Evolutionary conservation across 108 stramenopile genomes (phyloP), one percentile per base, ranked within the genome.

Genomic region (Pseudonitzschia pungens): DNA sequence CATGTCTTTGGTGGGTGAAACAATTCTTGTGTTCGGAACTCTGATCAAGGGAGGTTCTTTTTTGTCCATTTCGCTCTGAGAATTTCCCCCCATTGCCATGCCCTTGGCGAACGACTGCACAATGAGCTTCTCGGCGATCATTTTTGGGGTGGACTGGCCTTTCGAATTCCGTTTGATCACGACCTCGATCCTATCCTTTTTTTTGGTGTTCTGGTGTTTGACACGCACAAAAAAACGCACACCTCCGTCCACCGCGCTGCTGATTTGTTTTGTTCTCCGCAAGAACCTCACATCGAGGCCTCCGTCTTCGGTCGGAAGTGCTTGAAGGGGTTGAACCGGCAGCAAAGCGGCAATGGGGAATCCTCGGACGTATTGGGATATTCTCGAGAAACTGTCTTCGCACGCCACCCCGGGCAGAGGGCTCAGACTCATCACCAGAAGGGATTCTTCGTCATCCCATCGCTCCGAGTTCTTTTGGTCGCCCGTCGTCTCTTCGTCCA

Each of bases 261-360:
- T 91, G 57, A 84, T 87, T 10, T 77, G 64, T 2, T 88, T 93
- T 75, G 86, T 86, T 67, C 91, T 93, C 36, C 92, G 75, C 67
- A 93, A 68, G 70, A 93, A 93, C 43, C 65, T 69, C 24, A 93
- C 81, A 44, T 88, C 78, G 7, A 89, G 89, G 26, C 80, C 88
- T 22, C 78, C 71, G 53, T 87, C 81, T 43, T 66, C 43, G 33
- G 84, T 83, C n/a, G 90, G 87, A 15, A 91, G 54, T 43, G 91
- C 89, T 53, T 84, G 83, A 43, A 93, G 67, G 11, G 92, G 92
- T 52, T 93, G 92, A 3, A 89, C 87, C 0, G 92, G 92, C 26
- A 93, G 71, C 0, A 89, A 69, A 12, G 90, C 92, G 12, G 89
- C 83, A 83, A 93, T 89, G 0, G 92, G 92, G 64, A 93, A 93